phyloP scores from a whole-genome alignment of 108 stramenopile species.

The Nannochloropsis gaditana region DNA sequence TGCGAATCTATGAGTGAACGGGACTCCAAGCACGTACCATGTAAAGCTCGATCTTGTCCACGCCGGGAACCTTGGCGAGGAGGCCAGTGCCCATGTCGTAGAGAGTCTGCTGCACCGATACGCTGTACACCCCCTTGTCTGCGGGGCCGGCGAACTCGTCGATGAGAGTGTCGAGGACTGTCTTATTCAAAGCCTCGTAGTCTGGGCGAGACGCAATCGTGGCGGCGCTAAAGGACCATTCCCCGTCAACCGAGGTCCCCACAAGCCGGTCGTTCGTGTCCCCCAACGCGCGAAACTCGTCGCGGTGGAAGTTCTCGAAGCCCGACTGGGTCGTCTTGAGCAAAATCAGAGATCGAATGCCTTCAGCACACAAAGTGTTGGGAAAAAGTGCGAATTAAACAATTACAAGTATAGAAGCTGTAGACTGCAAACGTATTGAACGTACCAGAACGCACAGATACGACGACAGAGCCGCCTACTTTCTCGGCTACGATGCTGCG shows the following conservation, averaged over 20 bases:
- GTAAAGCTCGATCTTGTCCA: conserved; percentile 45
- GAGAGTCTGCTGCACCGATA: conserved; percentile 55
- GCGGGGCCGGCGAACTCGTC: conserved; percentile 55
- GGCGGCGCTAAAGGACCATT: conserved; percentile 41
- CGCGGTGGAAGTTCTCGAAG: conserved; percentile 51
- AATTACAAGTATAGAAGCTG: neutral
- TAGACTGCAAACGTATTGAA: neutral
- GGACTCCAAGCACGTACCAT: conserved; percentile 24
- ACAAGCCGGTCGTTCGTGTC: conserved; percentile 48
- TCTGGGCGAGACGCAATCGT: conserved; percentile 5
- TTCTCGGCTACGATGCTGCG: neutral
- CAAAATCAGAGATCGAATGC: conserved; percentile 33
- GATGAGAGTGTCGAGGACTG: conserved; percentile 39
- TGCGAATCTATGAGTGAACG: neutral
- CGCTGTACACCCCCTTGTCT: conserved; percentile 49
- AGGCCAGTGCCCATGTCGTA: conserved; percentile 57
- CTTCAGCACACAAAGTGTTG: neutral
- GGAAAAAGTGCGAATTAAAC: neutral
- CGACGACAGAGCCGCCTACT: neutral
- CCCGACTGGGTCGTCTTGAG: conserved; percentile 58
- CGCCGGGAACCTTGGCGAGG: conserved; percentile 30
- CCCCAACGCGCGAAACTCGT: conserved; percentile 52
- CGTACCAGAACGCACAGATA: neutral
- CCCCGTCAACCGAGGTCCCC: conserved; percentile 49
- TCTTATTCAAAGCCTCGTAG: conserved; percentile 21